Conservation (phyloP, 78 protist species). For the Polysphondylium violaceum region DNA sequence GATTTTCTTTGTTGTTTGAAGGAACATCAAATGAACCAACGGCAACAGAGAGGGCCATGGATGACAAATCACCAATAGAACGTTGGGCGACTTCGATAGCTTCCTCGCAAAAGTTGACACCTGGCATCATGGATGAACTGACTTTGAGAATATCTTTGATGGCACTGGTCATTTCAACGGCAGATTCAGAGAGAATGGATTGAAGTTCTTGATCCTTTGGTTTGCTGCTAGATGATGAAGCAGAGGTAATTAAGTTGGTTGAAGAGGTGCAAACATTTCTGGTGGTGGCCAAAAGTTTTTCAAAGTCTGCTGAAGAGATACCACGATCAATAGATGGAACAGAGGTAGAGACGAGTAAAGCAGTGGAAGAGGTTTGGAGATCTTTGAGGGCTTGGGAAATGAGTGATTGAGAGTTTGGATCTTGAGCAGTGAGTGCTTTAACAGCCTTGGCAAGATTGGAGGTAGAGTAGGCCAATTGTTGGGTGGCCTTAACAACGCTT, state of each 20-base stretch:
- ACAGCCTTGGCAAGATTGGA: conserved; percentile 68
- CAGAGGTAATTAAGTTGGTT: conserved; percentile 33
- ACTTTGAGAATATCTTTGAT: conserved; percentile 64
- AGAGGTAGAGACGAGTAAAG: conserved; percentile 11
- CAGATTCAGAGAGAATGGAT: conserved; percentile 41
- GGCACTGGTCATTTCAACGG: conserved; percentile 45
- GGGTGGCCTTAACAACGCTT: conserved; percentile 53
- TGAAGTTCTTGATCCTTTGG: conserved; percentile 61
- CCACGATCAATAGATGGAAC: conserved; percentile 26
- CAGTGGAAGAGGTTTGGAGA: conserved; percentile 8
- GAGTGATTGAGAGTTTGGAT: conserved; percentile 19
- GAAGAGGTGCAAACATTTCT: conserved; percentile 57
- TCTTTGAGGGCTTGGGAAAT: conserved; percentile 31
- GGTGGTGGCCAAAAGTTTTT: conserved; percentile 15
- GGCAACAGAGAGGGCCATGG: conserved; percentile 75
- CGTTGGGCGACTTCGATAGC: conserved; percentile 75
- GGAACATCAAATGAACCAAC: conserved; percentile 73
- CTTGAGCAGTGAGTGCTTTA: conserved; percentile 63
- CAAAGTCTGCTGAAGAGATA: conserved; percentile 35
- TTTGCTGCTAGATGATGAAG: conserved; percentile 24
- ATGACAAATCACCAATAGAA: conserved; percentile 62
- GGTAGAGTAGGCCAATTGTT: conserved; percentile 68
- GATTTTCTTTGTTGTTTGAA: neutral
- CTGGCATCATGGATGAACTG: conserved; percentile 76
- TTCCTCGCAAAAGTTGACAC: conserved; percentile 75